Conservation (phyloP, 345 rosid genomes). For the Dipteronia sinensis region DNA sequence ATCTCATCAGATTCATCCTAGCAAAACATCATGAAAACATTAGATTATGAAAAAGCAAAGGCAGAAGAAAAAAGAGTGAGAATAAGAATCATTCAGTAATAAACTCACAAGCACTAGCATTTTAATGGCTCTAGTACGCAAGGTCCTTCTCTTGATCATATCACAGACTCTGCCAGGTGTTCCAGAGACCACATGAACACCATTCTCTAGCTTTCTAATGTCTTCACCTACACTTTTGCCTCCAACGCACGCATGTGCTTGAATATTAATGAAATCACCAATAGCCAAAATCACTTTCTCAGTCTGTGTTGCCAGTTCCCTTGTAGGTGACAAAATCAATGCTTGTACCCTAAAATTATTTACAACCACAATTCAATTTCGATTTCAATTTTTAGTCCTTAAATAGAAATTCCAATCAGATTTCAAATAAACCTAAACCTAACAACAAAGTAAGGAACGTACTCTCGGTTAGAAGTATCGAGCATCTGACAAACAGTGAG, state of each 20-base stretch:
- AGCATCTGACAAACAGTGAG: slow-evolving; percentile 87
- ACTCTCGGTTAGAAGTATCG: slow-evolving; percentile 79
- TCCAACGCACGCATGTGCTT: slow-evolving; percentile 88
- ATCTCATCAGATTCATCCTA: slow-evolving; percentile 97
- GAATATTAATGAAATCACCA: slow-evolving; percentile 71
- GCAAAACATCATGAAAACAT: neutral
- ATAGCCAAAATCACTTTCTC: slow-evolving; percentile 80
- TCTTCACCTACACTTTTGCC: slow-evolving; percentile 99
- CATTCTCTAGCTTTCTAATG: slow-evolving; percentile 69
- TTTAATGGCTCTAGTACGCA: slow-evolving; percentile 80
- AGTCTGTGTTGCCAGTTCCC: slow-evolving; percentile 92
- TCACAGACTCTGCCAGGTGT: slow-evolving; percentile 98
- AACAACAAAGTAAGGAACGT: slow-evolving; percentile 23
- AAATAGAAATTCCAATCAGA: no score
- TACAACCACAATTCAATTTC: neutral
- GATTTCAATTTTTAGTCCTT: no score
- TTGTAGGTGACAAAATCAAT: slow-evolving; percentile 88
- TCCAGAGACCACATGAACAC: slow-evolving; percentile 87
- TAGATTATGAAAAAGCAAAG: neutral
- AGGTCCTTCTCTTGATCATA: slow-evolving; percentile 96
- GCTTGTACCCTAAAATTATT: slow-evolving; percentile 76
- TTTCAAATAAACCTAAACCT: no score
- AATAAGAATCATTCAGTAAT: neutral
- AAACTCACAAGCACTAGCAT: slow-evolving; percentile 27
- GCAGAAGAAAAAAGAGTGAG: neutral